phyloP scores from a whole-genome alignment of 2,329 filamentous ascomycete species.

The Beauveria medogensis region DNA sequence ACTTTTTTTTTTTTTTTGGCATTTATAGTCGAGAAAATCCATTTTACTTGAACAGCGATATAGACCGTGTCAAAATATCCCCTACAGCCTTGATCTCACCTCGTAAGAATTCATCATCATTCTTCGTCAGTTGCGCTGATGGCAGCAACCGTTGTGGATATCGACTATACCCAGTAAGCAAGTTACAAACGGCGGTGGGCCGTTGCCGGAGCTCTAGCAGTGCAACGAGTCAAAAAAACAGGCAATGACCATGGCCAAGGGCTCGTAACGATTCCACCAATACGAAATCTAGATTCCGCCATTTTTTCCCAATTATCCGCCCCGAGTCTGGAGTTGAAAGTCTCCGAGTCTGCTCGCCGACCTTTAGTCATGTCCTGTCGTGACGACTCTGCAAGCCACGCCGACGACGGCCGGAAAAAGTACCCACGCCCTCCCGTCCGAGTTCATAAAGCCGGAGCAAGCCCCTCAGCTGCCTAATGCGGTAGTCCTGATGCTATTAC shows the following conservation, averaged over 20 bases:
- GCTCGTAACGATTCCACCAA: too few relatives aligned
- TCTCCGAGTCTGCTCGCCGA: not conserved
- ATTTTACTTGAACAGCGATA: too few relatives aligned
- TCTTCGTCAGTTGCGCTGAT: not conserved
- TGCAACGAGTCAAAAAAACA: not conserved
- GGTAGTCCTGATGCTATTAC: not conserved
- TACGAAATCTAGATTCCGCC: too few relatives aligned
- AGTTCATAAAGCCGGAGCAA: constrained; percentile 1
- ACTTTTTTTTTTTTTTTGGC: too few relatives aligned
- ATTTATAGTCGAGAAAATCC: too few relatives aligned
- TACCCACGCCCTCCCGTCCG: constrained; percentile 7
- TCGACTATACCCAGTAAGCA: not conserved
- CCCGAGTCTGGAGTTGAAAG: not conserved
- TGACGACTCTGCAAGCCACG: not conserved
- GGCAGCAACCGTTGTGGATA: not conserved
- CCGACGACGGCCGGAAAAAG: constrained; percentile 8
- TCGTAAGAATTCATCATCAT: not conserved
- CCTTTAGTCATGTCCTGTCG: not conserved
- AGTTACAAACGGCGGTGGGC: not conserved
- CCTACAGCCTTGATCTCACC: too few relatives aligned
- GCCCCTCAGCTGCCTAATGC: not conserved
- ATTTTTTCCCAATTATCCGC: not conserved
- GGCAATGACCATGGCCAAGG: too few relatives aligned
- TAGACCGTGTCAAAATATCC: too few relatives aligned
- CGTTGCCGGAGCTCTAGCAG: not conserved